Base-by-base conservation (phyloP, 331 rosid species). In the Malus hybrid region DNA sequence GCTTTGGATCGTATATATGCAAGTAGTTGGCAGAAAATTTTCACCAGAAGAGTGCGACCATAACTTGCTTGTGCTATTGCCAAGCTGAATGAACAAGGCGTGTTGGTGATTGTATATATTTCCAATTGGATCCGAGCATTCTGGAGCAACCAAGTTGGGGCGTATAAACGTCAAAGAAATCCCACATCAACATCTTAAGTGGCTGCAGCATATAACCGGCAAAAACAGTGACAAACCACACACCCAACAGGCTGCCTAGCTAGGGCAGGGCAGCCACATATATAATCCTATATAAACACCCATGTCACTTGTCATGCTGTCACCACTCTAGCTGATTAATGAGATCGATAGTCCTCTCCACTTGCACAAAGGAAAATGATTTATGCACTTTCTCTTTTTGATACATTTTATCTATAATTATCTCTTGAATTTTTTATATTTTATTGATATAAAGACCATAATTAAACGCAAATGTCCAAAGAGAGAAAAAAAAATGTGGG, bases 111-210 rank as follows among this genome's bases (percentile, higher is more conserved):
- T 20, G 50, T n/a, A 54, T 18, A 3, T 61, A 56, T 39, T 75
- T 75, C 36, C 57, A 52, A 71, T 9, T 76, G 76, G 71, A 28
- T 54, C 69, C 72, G 42, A 34, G 67, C 5, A n/a, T 48, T 29
- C 29, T 73, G 71, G 76, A 76, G 69, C 62, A 11, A 70, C 62
- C 71, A 66, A 72, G 75, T 75, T 57, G 14, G 78, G 61, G 39
- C 66, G 62, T 24, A 59, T 12, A 59, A 10, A 66, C 20, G 67
- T 27, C 60, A 11, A 76, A 57, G 44, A 32, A 29, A 52, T 10
- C 65, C 52, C 70, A n/a, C 52, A 39, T 67, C 52, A 67, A 31
- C 48, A 56, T 54, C 74, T 24, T 4, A 32, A 19, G 74, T 70
- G 50, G 65, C 73, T 54, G 59, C 59, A 54, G 10, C 59, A 18